Evolutionary conservation across 768 basidiomycete species (phyloP).

Genomic region (Mycena pura): DNA sequence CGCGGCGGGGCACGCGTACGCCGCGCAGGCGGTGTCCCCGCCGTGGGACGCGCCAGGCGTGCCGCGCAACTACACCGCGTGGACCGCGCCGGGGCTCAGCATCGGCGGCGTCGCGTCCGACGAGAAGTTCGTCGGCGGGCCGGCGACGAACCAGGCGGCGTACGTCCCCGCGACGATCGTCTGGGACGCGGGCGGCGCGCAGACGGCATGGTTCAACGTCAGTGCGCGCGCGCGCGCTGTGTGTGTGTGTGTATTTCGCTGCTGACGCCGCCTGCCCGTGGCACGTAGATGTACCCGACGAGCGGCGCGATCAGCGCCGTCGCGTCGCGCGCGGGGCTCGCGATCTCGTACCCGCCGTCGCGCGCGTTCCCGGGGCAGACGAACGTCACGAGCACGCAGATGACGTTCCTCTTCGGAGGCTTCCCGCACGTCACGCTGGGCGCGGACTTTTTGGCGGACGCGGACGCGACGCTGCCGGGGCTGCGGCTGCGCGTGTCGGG

Average conservation of each 20-base stretch:
- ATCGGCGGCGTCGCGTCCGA: conserved; percentile 37
- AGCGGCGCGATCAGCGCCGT: conserved; percentile 33
- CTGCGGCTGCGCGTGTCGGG: conserved; percentile 29
- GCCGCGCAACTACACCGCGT: conserved; percentile 39
- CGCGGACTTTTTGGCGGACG: conserved; percentile 28
- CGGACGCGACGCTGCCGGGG: conserved; percentile 31
- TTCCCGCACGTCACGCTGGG: conserved; percentile 25
- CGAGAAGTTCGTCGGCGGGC: conserved; percentile 33
- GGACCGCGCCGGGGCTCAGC: conserved; percentile 35
- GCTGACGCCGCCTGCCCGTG: background rate
- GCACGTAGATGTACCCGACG: conserved; percentile 32
- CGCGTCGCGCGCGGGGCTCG: conserved; percentile 29
- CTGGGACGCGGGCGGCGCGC: conserved; percentile 29
- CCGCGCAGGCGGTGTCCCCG: conserved; percentile 36
- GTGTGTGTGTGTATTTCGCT: background rate
- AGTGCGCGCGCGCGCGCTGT: background rate
- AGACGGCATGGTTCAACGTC: conserved; percentile 34
- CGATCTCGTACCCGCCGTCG: conserved; percentile 35
- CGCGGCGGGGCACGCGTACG: conserved; percentile 21
- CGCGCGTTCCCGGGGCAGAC: conserved; percentile 30
- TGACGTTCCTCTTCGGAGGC: conserved; percentile 37
- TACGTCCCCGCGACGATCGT: conserved; percentile 35
- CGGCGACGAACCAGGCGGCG: conserved; percentile 32
- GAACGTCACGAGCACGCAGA: conserved; percentile 25
- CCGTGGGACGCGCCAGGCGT: conserved; percentile 33